Evolutionary conservation across 2,329 filamentous ascomycete genomes (phyloP), one percentile per base, ranked within the genome.

Genomic region (Coleophoma crateriformis): DNA sequence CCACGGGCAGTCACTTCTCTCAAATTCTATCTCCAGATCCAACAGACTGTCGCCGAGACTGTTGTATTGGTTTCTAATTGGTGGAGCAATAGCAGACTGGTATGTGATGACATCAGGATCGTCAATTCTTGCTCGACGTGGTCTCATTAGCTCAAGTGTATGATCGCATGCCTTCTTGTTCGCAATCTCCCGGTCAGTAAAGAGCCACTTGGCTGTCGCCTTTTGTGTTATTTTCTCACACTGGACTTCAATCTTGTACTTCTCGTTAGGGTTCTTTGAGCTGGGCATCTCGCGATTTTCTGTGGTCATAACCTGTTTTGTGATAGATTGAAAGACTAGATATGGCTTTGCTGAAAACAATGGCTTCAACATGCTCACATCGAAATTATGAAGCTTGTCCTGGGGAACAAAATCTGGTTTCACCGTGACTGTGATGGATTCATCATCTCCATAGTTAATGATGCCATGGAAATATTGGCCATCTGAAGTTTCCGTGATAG

Each of bases 121-220:
- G 7, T 51, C 54, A 2, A 52, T 43, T 7, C 33, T 51, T 12
- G 20, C 8, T 3, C 7, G 19, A 38, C 7, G 39, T 2, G 57
- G 57, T 33, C 47, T 48, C 2, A 55, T 2, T 15, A 42, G 38
- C 2, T 46, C 15, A 13, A 51, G n/a, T 3, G 56, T 8, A 11
- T 50, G 45, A 12, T 53, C 49, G 12, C 33, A 49, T 6, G 57
- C 57, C 19, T 48, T 53, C 39, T 55, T 48, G 15, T 59, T 59
- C 1, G 56, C 57, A 47, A 59, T 49, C 15, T 55, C 45, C 4
- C 54, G 33, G 14, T 39, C 47, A 1, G 45, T 20, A 41, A 42
- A 55, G 4, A 22, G 32, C 13, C 20, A 43, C 22, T 4, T 22
- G 6, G 27, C 27, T 3, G 27, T 27, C 27, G 27, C 8, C 27